Evolutionary conservation across 768 basidiomycete species (phyloP), one percentile per base, ranked within the genome.

Genomic region (Candolleomyces aberdarensis): DNA sequence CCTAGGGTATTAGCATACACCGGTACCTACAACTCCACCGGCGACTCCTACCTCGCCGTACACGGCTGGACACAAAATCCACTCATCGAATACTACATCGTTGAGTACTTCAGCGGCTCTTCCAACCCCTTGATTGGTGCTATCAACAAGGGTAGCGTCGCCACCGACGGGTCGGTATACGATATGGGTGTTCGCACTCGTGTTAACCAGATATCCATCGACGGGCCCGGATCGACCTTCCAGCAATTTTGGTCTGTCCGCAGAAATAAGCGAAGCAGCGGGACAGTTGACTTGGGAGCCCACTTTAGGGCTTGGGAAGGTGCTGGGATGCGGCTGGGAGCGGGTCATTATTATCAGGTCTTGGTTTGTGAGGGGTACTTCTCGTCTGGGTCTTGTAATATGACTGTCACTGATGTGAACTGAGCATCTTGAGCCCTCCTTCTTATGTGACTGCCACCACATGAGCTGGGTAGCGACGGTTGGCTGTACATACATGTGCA

Each of bases 301-400:
- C 78, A 79, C 68, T 78, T 78, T 67, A 72, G 71, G 29, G 77
- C 77, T 10, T 79, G 78, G 77, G 62, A 60, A 17, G 32, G 54
- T 6, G 63, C 71, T 19, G 78, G 78, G 19, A 66, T 80, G 72
- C 63, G 63, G n/a, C 59, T 80, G 53, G 77, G 78, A 17, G n/a
- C 64, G 32, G 65, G 71, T 41, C 72, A 73, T 70, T 73, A 76
- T 64, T 80, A 81, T 69, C 79, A 80, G 73, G 80, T 82, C 59
- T 67, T 82, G 57, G 79, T 80, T 31, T 78, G 79, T 11, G 80
- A 82, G 61, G 78, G 78, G 3, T 79, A 78, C 67, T 63, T 71
- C 62, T 76, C 76, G 68, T 76, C 72, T 41, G 78, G 78, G n/a
- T 68, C 67, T 36, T 64, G 67, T 43, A 57, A 60, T 29, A 44